Evolutionary conservation across 306 rosid species (phyloP).

Genomic region (Cucumis cinereus): DNA sequence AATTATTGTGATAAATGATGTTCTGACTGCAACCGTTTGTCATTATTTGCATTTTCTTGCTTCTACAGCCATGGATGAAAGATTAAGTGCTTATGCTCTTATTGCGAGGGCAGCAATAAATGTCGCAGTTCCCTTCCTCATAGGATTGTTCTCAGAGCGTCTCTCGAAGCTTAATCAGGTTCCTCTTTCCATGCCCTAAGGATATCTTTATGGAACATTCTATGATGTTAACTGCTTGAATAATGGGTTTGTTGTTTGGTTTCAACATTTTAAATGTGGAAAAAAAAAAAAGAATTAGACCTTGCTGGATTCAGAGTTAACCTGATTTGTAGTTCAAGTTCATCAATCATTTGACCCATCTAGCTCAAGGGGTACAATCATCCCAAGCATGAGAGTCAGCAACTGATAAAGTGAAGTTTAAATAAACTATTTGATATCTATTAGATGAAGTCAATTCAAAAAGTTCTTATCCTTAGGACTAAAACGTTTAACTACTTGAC

Average conservation of each 20-base stretch:
- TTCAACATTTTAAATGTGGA: neutral
- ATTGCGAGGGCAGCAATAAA: constrained; percentile 79
- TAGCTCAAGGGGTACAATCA: neutral
- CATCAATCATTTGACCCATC: neutral
- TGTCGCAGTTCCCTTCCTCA: constrained; percentile 68
- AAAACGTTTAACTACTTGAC: neutral
- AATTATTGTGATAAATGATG: neutral
- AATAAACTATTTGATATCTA: neutral
- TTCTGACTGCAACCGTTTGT: constrained; percentile 3
- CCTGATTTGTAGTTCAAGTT: neutral
- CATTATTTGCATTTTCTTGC: constrained; percentile 5
- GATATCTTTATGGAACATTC: neutral
- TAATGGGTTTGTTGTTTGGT: neutral
- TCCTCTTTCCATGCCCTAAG: constrained; percentile 12
- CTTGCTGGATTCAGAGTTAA: neutral
- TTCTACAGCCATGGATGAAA: constrained; percentile 93
- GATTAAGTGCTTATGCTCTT: constrained; percentile 83
- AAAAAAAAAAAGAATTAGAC: neutral
- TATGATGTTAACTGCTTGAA: neutral
- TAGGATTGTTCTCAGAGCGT: constrained; percentile 48
- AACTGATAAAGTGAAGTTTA: neutral
- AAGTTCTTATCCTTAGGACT: neutral
- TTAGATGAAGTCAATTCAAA: neutral
- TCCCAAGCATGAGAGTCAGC: neutral
- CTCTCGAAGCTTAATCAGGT: constrained; percentile 71